Conservation (phyloP, 495 filamentous ascomycete species). For the Xylaria cubensis region DNA sequence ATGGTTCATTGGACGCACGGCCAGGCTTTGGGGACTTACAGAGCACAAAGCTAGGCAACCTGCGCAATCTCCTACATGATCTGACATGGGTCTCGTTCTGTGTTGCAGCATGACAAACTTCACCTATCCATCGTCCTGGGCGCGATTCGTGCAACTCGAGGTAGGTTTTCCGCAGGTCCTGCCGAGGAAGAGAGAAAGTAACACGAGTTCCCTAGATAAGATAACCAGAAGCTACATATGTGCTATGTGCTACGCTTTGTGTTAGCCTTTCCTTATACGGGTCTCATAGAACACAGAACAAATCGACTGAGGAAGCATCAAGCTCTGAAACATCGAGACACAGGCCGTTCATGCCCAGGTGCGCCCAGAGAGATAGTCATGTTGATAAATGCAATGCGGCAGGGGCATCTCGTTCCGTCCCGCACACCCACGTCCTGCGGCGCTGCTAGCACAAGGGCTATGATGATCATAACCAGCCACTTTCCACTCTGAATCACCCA, state of each 20-base stretch:
- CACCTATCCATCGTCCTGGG: constrained; percentile 9
- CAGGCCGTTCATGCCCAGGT: constrained; percentile 15
- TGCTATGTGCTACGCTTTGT: constrained; percentile 2
- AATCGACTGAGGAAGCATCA: constrained; percentile 1
- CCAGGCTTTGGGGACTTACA: background rate
- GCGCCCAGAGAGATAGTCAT: constrained; percentile 14
- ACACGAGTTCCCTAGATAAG: background rate
- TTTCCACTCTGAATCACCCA: constrained; percentile 2
- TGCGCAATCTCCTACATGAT: constrained; percentile 24
- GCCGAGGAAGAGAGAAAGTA: constrained; percentile 9
- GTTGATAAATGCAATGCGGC: constrained; percentile 25
- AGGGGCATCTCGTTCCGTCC: constrained; percentile 29
- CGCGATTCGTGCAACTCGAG: background rate
- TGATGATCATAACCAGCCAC: constrained; percentile 18
- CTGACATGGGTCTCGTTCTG: constrained; percentile 19
- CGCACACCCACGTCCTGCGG: constrained; percentile 17
- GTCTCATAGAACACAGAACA: constrained; percentile 1
- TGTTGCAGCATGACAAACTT: constrained; percentile 15
- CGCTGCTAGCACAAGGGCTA: constrained; percentile 18
- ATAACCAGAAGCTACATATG: background rate
- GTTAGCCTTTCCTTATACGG: constrained; percentile 9
- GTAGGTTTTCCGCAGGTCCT: constrained; percentile 14
- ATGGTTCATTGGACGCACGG: background rate
- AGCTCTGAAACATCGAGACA: constrained; percentile 13
- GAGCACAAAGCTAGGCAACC: constrained; percentile 5